A percentile compares a stretch with the other conserved stretches of the same genome.
Evolutionary conservation across 257 asterid genomes (phyloP).

Genomic region (Fraxinus pennsylvanica): DNA sequence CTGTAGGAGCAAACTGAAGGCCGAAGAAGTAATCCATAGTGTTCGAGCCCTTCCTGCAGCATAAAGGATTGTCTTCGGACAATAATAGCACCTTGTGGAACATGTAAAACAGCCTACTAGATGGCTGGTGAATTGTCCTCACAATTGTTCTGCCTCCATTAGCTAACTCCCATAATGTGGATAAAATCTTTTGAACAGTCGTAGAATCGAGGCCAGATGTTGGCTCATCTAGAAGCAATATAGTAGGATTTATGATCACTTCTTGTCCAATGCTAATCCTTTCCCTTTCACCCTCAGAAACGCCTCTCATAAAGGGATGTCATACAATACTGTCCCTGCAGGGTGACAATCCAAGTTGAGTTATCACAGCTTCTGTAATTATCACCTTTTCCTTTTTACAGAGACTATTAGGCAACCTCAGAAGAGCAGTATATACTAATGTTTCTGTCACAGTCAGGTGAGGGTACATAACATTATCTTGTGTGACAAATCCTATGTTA

Average conservation of each 20-base stretch:
- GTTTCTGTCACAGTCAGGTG: slow-evolving; percentile 80
- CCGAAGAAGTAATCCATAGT: slow-evolving; percentile 59
- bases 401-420: slow-evolving; percentile 56
- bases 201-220: slow-evolving; percentile 87
- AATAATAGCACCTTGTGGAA: slow-evolving; percentile 70
- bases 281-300: slow-evolving; percentile 82
- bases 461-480: slow-evolving; percentile 71
- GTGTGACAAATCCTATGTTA: slow-evolving; percentile 82
- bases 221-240: slow-evolving; percentile 78
- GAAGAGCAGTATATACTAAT: slow-evolving; percentile 63
- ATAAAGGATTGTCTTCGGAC: slow-evolving; percentile 71
- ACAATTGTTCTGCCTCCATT: slow-evolving; percentile 66
- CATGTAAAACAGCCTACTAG: slow-evolving; percentile 72
- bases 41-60: slow-evolving; percentile 53
- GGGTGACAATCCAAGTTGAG: slow-evolving; percentile 54
- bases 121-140: slow-evolving; percentile 89
- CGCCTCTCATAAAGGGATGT: slow-evolving; percentile 48
- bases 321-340: slow-evolving; percentile 63
- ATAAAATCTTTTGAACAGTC: slow-evolving; percentile 68
- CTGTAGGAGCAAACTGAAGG: slow-evolving; percentile 51
- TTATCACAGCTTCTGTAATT: slow-evolving; percentile 55
- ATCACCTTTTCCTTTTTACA: slow-evolving; percentile 38
- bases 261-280: slow-evolving; percentile 88
- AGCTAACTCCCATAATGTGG: slow-evolving; percentile 59
- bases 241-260: slow-evolving; percentile 75